phyloP scores from a whole-genome alignment of 108 stramenopile species.

The Licmophora abbreviata region DNA sequence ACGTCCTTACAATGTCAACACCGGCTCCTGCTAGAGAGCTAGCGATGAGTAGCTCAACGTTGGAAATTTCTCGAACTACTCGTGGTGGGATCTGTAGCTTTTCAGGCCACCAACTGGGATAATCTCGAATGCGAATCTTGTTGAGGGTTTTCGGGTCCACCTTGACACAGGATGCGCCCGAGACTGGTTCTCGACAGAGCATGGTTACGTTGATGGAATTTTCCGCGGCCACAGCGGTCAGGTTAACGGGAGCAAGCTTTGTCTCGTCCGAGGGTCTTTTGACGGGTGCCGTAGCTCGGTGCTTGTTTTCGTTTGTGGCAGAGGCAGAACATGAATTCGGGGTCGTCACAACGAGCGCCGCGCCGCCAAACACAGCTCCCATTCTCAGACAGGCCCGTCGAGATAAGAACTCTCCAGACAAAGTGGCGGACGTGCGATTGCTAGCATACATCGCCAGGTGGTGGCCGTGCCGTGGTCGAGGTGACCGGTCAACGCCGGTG shows the following conservation, averaged over 20 bases:
- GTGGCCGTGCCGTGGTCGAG: no score
- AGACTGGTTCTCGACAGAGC: background rate
- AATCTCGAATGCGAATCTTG: conserved; percentile 19
- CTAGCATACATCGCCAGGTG: no score
- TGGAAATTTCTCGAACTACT: conserved; percentile 54
- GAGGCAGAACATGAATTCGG: no score
- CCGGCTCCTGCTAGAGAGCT: conserved; percentile 58
- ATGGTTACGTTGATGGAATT: conserved; percentile 42
- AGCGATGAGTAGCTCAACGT: conserved; percentile 59
- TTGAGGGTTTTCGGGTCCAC: conserved; percentile 33
- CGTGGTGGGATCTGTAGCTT: conserved; percentile 13
- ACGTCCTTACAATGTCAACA: conserved; percentile 63
- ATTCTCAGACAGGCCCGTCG: no score
- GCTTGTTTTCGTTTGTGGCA: no score
- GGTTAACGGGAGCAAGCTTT: conserved; percentile 29
- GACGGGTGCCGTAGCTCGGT: no score
- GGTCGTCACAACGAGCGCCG: no score
- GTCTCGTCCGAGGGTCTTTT: no score
- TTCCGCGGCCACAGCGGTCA: conserved; percentile 30
- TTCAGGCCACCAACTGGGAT: conserved; percentile 33
- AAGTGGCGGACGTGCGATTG: no score
- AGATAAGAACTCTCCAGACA: no score
- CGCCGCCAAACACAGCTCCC: no score
- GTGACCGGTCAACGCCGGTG: no score
- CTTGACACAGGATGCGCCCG: conserved; percentile 8